A percentile compares a stretch with the other conserved stretches of the same genome.
Evolutionary conservation across 1,284 basidiomycete genomes (phyloP).

Genomic region (Cryptococcus maquisensis): DNA sequence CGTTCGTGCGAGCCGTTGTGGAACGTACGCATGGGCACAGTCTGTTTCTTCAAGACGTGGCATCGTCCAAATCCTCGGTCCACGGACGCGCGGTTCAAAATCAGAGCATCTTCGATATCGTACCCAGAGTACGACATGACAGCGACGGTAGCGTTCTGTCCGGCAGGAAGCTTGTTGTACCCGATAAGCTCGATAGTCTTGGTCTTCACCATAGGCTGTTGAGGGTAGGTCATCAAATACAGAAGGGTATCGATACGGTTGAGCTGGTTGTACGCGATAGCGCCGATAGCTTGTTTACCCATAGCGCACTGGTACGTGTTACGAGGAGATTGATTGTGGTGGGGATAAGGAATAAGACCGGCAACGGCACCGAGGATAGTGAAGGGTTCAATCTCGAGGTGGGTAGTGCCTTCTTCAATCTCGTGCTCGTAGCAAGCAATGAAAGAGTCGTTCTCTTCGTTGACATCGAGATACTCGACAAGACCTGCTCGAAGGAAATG

Average conservation of each 20-base stretch:
- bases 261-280: conserved; percentile 96
- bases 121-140: conserved; percentile 99
- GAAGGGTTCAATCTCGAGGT: conserved; percentile 98
- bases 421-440: conserved; percentile 93
- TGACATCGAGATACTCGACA: conserved; percentile 99
- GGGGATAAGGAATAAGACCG: conserved; percentile 97
- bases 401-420: conserved; percentile 77
- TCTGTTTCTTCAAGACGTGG: conserved; percentile 94
- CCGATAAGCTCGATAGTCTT: conserved; percentile 96
- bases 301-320: conserved; percentile 99
- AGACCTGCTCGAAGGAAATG: conserved; percentile 91
- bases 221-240: conserved; percentile 97
- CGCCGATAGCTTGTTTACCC: conserved; percentile 99
- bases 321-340: conserved; percentile 98
- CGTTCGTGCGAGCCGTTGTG: conserved; percentile 97
- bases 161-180: conserved; percentile 94
- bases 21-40: conserved; percentile 90
- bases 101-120: conserved; percentile 98
- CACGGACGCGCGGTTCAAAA: conserved; percentile 89
- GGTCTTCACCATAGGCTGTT: conserved; percentile 99
- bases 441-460: conserved; percentile 98
- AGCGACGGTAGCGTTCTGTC: conserved; percentile 97
- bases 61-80: conserved; percentile 97
- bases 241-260: conserved; percentile 98
- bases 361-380: conserved; percentile 96